Base-by-base conservation (phyloP, 495 filamentous ascomycete species). In the Aspergillus steynii region DNA sequence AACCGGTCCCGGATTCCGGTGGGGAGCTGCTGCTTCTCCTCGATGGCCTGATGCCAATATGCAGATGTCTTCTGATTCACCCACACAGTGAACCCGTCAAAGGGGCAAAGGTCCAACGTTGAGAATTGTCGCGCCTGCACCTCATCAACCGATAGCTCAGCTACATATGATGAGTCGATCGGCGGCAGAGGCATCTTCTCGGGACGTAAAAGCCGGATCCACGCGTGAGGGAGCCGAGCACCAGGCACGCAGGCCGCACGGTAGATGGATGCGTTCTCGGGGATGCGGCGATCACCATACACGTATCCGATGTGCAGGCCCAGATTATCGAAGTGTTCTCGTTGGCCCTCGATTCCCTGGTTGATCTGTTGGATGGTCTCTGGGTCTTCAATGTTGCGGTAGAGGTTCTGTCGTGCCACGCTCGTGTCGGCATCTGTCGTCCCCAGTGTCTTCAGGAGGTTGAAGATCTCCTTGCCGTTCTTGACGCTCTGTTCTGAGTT, bases 261-360 rank as follows among this genome's bases (percentile, higher is more conserved):
- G 46, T 65, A 74, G 0, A 62, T 32, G 2, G 70, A 75, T 8
- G 71, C 72, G 53, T 67, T 63, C 3, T 42, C 8, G 2, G 74
- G 74, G 15, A 67, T 70, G n/a, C 63, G 34, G 1, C 12, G 25
- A 45, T 69, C 63, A 1, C 73, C 75, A 54, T 77, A 74, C 0
- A 75, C 53, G 46, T 75, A 76, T 20, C 72, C 72, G 46, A 77
- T 72, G 50, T 77, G 75, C 0, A 77, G 61, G 1, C 68, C 64
- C 7, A 75, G 66, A 28, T 74, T 75, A 57, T 77, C 71, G 45
- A 77, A 75, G 53, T 77, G 74, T 55, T 77, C 72, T 32, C 72
- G 51, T 53, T 77, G 72, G 7, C 52, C 72, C 47, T 74, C 71
- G 32, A 77, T 68, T 3, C 69, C 72, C 55, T 66, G 59, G 29